Base-by-base conservation (phyloP, 805 yeast genomes). In the Ogataea populi-albae region DNA sequence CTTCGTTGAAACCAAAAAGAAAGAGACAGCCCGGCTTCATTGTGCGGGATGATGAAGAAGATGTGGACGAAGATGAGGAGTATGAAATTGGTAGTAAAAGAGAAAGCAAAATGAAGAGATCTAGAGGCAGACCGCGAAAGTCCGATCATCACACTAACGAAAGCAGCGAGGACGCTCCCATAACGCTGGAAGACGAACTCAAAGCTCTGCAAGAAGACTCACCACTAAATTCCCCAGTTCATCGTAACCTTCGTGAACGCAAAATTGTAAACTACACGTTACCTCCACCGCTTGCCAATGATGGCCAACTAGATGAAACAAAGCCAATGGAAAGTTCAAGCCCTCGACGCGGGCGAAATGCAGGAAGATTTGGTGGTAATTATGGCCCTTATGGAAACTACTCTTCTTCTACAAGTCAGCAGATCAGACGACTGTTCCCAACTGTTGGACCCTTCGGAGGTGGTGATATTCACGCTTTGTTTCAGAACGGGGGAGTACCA, bases 381-480 rank as follows among this genome's bases (percentile, higher is more conserved):
- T 16, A 21, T 14, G 31, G 33, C 6, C 37, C 34, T 28, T 12
- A 41, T 44, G 19, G 46, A 39, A 24, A 45, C 27, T 20, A 45
- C 41, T 23, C 50, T 46, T 5, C 59, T 62, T 10, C 62, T 54
- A 26, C 46, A 18, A 32, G 30, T 26, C 32, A 74, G 28, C 75
- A 71, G 18, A 57, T 83, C 26, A 73, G 88, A 52, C 73, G 95
- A 26, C 64, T 93, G 24, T 89, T 85, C 53, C 95, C 96, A 5
- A 91, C 96, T 0, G 87, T 88, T 11, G 98, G 98, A 0, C 98
- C 98, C 2, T 91, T 91, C 68, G 98, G 98, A 19, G 98, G 98
- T 16, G 81, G 91, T 42, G 97, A 91, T 55, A 95, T 87, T 1
- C 73, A 80, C 6, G 82, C 96, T 0, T 65, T 91, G 20, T 87